Evolutionary conservation across 1,284 basidiomycete species (phyloP), one percentile per base, ranked within the genome.

Genomic region (Singerocomus inundabilis): DNA sequence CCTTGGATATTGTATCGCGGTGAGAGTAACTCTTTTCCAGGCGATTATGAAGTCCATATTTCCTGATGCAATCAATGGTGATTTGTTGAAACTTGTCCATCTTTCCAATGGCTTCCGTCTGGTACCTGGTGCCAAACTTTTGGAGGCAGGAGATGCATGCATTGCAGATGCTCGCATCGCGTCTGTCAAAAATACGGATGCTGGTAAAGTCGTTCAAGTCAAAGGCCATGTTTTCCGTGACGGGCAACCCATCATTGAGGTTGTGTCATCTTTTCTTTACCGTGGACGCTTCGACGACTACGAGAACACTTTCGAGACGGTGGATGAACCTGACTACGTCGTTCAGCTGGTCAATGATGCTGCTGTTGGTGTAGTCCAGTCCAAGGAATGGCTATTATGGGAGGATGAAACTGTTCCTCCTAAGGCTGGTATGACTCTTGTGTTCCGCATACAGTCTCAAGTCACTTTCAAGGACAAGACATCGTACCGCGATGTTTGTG

Each of bases 331-430:
- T 3, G 91, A 94, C 59, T 98, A 96, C 70, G 71, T 84, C 39
- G 87, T 99, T 40, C 76, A 84, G 39, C 66, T 98, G 57, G 76
- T 79, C 47, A 85, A 80, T 29, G 88, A 93, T 57, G 88, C 92
- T 2, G 83, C 82, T 38, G 87, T 97, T 56, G 93, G 93, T 44
- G 92, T 99, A 16, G 75, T 99, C 13, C 84, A 91, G 65, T 93
- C 92, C 52, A 99, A 99, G 78, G 91, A 96, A 68, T 99, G 97
- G 96, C 96, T 99, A 71, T 85, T 89, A 51, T 98, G 95, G 96
- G 85, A 90, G 50, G 85, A 96, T 64, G 85, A 91, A 48, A 76
- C 84, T 8, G 81, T 83, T 54, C 85, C 91, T 34, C 84, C 94
- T 36, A 74, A 82, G 50, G 81, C 89, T 11, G 93, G 93, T 36